Base-by-base conservation (phyloP, 129 eudicot species). In the Artemisia annua region DNA sequence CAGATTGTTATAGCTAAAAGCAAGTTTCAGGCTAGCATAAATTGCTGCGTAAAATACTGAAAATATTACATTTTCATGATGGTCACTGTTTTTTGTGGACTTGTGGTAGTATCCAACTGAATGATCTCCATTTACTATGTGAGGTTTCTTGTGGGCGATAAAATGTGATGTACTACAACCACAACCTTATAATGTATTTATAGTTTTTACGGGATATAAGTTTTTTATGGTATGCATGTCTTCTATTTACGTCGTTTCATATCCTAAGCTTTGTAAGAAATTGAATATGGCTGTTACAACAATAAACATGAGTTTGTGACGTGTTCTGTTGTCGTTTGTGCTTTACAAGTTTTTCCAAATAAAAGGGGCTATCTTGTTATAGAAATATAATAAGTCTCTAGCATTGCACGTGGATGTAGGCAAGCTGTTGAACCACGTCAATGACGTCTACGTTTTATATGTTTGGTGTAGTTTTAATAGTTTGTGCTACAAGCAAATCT, bases 241-340 rank as follows among this genome's bases (percentile, higher is more conserved):
- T 70, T 70, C 3, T 2, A 12, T 55, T 52, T 58, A 18, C 7
- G 30, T 20, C n/a, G 22, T 12, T 11, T 26, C 61, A 56, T 56
- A 11, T 56, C 14, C 13, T 18, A 30, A 5, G 66, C 35, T 20
- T 61, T 13, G 43, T 28, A 24, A 14, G 5, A 14, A 14, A 11
- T 64, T 64, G 64, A 46, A 19, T 69, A 48, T 48, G 65, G 22
- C 19, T 2, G 70, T 69, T 35, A 32, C 13, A 28, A 58, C 60
- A 50, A 49, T 35, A 76, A 68, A 2, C 15, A 57, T 58, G 54
- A 26, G 11, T 46, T 22, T 26, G 17, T 30, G 68, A 44, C 48
- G n/a, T 39, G 67, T 76, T 19, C 16, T 69, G 13, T 67, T 46
- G 2, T 14, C 11, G 61, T 7, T 39, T 39, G 46, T 68, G 18